A percentile compares a stretch with the other conserved stretches of the same genome.
Evolutionary conservation across 2,329 filamentous ascomycete species (phyloP).

Genomic region (Paecilomyces fulvus): DNA sequence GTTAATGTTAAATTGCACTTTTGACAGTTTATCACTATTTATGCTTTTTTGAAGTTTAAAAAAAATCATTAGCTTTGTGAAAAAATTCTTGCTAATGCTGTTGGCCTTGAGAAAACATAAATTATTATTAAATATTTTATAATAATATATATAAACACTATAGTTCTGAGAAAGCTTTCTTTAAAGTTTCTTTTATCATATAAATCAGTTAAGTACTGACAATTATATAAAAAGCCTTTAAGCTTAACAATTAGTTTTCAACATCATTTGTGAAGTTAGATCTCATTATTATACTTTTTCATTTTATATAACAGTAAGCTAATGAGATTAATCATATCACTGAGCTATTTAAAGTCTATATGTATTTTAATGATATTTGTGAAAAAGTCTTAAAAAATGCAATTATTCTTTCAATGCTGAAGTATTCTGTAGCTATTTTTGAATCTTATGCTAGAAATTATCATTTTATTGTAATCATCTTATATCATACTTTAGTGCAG

Average conservation of each 20-base stretch:
- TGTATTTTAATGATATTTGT: neutral
- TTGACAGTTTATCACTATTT: neutral
- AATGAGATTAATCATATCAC: neutral
- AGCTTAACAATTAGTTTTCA: neutral
- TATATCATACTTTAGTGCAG: neutral
- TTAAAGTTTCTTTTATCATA: no score
- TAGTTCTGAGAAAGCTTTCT: neutral
- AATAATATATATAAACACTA: neutral
- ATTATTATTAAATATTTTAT: neutral
- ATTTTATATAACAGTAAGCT: neutral
- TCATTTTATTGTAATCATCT: neutral
- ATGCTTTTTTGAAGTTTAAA: neutral
- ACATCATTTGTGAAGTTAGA: no score
- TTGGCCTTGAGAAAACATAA: neutral
- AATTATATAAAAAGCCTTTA: neutral
- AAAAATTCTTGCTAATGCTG: no score
- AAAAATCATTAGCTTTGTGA: neutral
- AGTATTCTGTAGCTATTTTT: no score
- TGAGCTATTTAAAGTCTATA: no score
- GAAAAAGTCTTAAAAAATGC: no score
- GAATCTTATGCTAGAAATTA: neutral
- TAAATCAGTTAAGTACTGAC: neutral
- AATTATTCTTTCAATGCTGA: neutral
- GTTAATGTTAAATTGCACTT: neutral
- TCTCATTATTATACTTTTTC: neutral